These are phyloP conservation scores for Alternaria metachromatica DNA, from an alignment of 2,329 filamentous ascomycete genomes.

Conservation along the genomic window DNA sequence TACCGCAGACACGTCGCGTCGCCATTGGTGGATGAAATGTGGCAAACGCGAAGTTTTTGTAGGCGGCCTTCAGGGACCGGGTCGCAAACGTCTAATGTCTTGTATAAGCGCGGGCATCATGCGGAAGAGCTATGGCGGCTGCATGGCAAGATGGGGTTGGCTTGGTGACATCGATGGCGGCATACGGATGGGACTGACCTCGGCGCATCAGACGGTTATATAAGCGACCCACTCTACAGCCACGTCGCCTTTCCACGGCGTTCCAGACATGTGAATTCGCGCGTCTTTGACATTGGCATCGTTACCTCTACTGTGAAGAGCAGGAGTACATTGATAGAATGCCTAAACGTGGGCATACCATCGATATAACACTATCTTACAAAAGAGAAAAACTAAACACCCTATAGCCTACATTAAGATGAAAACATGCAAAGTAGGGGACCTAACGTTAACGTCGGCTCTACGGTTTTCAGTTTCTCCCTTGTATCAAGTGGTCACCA, in stretches of 20 bases:
- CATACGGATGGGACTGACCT: background rate
- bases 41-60: conserved; percentile 1
- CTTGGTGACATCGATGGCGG: background rate
- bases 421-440: background rate
- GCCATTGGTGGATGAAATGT: conserved; percentile 15
- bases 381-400: background rate
- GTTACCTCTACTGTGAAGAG: background rate
- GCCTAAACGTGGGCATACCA: background rate
- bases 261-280: background rate
- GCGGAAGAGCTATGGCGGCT: background rate
- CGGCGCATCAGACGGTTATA: background rate
- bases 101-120: background rate
- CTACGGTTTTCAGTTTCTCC: background rate
- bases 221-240: background rate
- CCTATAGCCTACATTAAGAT: background rate
- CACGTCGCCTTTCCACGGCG: background rate
- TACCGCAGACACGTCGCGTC: background rate
- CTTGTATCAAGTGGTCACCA: background rate
- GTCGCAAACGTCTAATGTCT: background rate
- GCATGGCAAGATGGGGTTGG: background rate
- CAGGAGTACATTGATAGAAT: background rate
- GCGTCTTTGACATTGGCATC: background rate
- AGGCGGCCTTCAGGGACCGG: background rate
- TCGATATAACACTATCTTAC: background rate
- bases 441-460: background rate